phyloP scores from a whole-genome alignment of 306 rosid genomes.

The Prunus kanzakura region DNA sequence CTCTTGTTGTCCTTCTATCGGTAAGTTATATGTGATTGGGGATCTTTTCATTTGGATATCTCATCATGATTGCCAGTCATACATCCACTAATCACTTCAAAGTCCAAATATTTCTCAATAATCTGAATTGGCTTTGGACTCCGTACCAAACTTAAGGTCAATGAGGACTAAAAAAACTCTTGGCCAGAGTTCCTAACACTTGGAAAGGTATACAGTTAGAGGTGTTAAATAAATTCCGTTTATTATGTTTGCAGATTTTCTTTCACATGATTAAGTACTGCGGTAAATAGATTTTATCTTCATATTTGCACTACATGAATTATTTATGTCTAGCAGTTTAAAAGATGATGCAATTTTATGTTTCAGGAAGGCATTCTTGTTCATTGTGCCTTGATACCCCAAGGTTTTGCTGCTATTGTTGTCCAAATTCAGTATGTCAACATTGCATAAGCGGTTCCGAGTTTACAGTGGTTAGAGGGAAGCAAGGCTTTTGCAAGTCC shows the following conservation, averaged over 20 bases:
- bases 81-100: not conserved
- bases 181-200: not conserved
- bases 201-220: not conserved
- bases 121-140: not conserved
- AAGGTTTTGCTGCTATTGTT: conserved; percentile 52
- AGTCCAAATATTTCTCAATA: not conserved
- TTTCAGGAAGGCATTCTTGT: conserved; percentile 69
- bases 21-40: not conserved
- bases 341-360: not conserved
- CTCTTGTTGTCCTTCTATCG: not conserved
- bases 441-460: conserved; percentile 34
- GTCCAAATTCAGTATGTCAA: conserved; percentile 53
- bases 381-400: conserved; percentile 33
- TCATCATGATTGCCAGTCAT: not conserved
- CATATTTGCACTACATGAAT: not conserved
- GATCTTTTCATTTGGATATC: not conserved
- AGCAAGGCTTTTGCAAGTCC: conserved; percentile 49
- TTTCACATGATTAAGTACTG: not conserved
- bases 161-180: not conserved
- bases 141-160: not conserved
- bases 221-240: not conserved
- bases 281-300: not conserved
- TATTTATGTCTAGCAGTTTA: not conserved
- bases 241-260: not conserved
- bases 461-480: conserved; percentile 31